These are phyloP conservation scores for Diaporthe citrichinensis DNA, from an alignment of 2,329 filamentous ascomycete species.

Conservation along the genomic window DNA sequence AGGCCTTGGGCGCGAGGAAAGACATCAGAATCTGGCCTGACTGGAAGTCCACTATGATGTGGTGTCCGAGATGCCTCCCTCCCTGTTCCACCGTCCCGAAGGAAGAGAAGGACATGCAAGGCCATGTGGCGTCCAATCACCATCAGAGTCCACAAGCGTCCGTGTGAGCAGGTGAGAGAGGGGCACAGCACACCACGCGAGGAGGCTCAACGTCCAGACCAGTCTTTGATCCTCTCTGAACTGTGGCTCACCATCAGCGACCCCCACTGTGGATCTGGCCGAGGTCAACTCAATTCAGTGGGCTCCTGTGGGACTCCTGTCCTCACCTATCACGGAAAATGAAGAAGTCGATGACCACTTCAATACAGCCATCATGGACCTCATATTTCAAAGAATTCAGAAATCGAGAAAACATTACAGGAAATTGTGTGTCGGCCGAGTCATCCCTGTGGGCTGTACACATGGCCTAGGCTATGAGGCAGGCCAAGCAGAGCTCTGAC, in stretches of 20 bases:
- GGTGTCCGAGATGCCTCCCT: not conserved
- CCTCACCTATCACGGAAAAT: not conserved
- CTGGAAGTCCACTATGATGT: not conserved
- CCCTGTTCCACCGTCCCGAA: not conserved
- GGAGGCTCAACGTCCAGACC: constrained; percentile 3
- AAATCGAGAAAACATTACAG: not conserved
- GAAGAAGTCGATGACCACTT: not conserved
- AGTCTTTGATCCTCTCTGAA: not conserved
- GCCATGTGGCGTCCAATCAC: constrained; percentile 17
- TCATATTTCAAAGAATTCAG: not conserved
- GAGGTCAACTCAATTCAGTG: constrained; percentile 18
- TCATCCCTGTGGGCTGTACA: not conserved
- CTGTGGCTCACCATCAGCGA: not conserved
- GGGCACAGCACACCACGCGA: constrained; percentile 10
- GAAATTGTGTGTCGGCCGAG: not conserved
- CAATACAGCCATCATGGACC: not conserved
- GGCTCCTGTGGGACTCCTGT: not conserved
- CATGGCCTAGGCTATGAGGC: not conserved
- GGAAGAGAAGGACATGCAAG: not conserved
- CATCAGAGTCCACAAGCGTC: not conserved
- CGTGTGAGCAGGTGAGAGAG: not conserved
- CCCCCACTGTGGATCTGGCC: not conserved
- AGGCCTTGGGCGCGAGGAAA: not conserved
- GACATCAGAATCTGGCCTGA: not conserved
- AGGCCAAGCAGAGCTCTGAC: constrained; percentile 27